Evolutionary conservation across 805 yeast genomes (phyloP).

Genomic region (Metschnikowia gruessii): DNA sequence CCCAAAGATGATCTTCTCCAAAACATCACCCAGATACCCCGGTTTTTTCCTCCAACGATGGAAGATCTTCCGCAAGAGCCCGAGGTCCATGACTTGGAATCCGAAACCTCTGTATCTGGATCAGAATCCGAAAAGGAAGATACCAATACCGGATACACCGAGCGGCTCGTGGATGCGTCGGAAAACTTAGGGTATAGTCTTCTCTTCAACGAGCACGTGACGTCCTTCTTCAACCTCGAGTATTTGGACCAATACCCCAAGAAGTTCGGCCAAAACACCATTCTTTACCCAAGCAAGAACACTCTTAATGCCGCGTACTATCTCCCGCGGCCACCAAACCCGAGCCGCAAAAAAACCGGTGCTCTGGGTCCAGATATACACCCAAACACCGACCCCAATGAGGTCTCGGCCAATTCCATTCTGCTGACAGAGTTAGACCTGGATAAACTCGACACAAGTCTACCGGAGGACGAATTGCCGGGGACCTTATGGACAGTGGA

Average conservation of each 20-base stretch:
- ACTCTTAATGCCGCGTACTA: conserved; percentile 12
- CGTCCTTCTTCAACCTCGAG: conserved; percentile 10
- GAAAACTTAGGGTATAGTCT: neutral
- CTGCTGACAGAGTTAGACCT: neutral
- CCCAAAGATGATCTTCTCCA: too few species aligned
- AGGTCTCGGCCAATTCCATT: too few species aligned
- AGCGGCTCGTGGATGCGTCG: neutral
- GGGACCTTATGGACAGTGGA: conserved; percentile 44
- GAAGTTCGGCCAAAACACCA: neutral
- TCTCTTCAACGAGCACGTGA: conserved; percentile 13
- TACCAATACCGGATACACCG: neutral
- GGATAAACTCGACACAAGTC: neutral
- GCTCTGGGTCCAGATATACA: neutral
- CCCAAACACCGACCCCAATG: too few species aligned
- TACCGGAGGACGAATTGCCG: conserved; percentile 10
- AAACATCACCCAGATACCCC: too few species aligned
- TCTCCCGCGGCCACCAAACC: neutral
- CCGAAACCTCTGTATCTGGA: too few species aligned
- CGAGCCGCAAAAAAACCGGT: neutral
- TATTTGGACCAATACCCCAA: conserved; percentile 1
- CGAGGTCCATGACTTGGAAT: neutral
- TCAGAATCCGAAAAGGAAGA: neutral
- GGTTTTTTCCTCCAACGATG: neutral
- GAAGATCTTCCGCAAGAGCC: neutral
- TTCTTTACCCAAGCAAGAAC: conserved; percentile 14